Evolutionary conservation across 164 flowering plant species (phyloP).

Genomic region (Chimonanthus praecox): DNA sequence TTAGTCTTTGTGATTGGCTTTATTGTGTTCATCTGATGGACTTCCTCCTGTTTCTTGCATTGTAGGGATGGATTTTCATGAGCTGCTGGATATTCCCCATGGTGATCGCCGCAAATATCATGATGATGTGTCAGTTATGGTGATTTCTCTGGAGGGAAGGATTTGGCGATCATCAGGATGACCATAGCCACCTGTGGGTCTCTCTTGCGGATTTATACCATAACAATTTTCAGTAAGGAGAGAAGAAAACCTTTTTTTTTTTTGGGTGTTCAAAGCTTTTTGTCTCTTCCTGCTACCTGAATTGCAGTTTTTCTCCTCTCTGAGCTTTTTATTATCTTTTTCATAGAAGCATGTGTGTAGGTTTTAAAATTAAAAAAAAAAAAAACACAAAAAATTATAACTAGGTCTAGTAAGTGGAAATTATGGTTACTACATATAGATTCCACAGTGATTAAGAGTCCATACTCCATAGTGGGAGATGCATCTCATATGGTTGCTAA

Average conservation of each 20-base stretch:
- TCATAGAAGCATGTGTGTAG: no score
- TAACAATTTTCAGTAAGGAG: slow-evolving; percentile 20
- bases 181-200: slow-evolving; percentile 2
- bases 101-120: slow-evolving; percentile 68
- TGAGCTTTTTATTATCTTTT: no score
- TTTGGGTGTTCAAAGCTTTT: not conserved
- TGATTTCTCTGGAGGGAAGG: slow-evolving; percentile 67
- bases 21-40: not conserved
- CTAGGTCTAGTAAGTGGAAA: no score
- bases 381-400: no score
- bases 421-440: not conserved
- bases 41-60: slow-evolving; percentile 1
- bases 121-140: slow-evolving; percentile 71
- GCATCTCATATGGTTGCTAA: not conserved
- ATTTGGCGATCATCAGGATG: slow-evolving; percentile 45
- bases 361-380: not conserved
- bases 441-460: not conserved
- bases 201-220: not conserved
- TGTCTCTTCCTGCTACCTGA: not conserved
- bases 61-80: slow-evolving; percentile 75
- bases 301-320: not conserved
- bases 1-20: not conserved
- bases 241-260: slow-evolving; percentile 3
- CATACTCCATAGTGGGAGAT: not conserved
- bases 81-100: slow-evolving; percentile 56